phyloP scores from a whole-genome alignment of 306 rosid genomes.

The Cyclanthera cordifolia region DNA sequence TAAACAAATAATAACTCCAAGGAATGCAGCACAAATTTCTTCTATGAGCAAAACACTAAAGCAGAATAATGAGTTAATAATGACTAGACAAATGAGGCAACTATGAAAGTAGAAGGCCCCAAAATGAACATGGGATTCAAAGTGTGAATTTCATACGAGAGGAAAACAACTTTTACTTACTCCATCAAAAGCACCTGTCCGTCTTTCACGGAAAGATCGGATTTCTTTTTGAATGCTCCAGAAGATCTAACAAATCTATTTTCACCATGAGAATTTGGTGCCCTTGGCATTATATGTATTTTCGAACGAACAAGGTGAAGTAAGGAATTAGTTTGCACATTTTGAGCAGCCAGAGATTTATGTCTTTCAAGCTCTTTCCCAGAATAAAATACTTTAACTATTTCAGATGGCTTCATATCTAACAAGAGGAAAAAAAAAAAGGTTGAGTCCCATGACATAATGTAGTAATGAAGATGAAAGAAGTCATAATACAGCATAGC shows the following conservation, averaged over 20 bases:
- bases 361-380: conserved; percentile 77
- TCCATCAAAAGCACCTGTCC: conserved; percentile 90
- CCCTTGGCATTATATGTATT: conserved; percentile 60
- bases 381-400: conserved; percentile 55
- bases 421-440: conserved; percentile 2
- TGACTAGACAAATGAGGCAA: not conserved
- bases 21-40: no score
- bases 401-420: conserved; percentile 78
- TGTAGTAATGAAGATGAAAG: not conserved
- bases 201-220: conserved; percentile 89
- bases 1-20: no score
- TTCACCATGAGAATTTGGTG: conserved; percentile 82
- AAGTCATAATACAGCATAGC: conserved; percentile 7
- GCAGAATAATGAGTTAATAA: not conserved
- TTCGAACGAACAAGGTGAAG: conserved; percentile 90
- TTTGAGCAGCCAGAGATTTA: conserved; percentile 62
- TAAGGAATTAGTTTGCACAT: conserved; percentile 79
- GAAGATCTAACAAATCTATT: conserved; percentile 85
- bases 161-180: conserved; percentile 36
- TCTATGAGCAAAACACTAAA: not conserved
- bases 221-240: conserved; percentile 95
- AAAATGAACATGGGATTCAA: not conserved
- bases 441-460: not conserved
- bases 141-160: not conserved
- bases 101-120: not conserved